These are phyloP conservation scores for Conoideocrella luteorostrata DNA, from an alignment of 2,329 filamentous ascomycete genomes.

Conservation along the genomic window DNA sequence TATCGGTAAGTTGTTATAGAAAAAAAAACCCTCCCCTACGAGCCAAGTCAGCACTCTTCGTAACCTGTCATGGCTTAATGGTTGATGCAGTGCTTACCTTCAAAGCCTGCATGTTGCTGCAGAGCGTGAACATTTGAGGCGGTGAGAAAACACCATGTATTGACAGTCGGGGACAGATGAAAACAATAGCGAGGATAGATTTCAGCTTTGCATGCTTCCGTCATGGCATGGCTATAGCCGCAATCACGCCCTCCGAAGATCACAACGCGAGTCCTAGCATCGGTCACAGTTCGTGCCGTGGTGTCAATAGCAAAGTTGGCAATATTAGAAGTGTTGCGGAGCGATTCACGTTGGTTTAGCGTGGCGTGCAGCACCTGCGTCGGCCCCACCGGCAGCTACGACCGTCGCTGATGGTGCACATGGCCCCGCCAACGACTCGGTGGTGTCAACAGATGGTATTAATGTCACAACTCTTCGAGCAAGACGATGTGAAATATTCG, in stretches of 20 bases:
- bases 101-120: conserved; percentile 40
- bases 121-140: conserved; percentile 44
- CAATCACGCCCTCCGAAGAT: conserved; percentile 1
- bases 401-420: no score
- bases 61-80: not conserved
- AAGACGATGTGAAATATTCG: no score
- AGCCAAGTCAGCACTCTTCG: not conserved
- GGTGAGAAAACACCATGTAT: conserved; percentile 52
- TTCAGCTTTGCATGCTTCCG: conserved; percentile 24
- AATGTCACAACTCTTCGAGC: no score
- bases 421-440: no score
- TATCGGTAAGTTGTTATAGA: conserved; percentile 68
- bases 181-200: conserved; percentile 60
- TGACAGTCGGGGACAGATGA: conserved; percentile 53
- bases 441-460: no score
- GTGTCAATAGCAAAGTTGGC: not conserved
- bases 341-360: no score
- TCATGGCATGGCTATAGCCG: conserved; percentile 43
- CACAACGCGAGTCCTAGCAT: not conserved
- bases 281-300: not conserved
- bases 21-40: conserved; percentile 50
- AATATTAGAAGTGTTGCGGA: not conserved
- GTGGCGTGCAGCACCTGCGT: no score
- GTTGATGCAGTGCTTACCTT: conserved; percentile 35
- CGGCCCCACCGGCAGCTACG: no score